These are phyloP conservation scores for Hygrophorus russula DNA, from an alignment of 768 basidiomycete species.

Conservation along the genomic window DNA sequence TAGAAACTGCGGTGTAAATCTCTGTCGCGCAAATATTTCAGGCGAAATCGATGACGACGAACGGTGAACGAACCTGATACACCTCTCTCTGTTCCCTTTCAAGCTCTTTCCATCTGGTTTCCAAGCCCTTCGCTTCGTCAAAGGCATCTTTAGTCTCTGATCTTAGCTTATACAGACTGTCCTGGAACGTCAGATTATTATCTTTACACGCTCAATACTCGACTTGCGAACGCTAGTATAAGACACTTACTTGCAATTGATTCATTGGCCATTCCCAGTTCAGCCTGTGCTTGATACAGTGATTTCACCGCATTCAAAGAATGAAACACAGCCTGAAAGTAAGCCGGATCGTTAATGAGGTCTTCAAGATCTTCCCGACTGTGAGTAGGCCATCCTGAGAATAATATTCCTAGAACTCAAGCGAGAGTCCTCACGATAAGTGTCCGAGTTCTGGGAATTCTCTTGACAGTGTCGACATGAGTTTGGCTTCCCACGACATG, in stretches of 20 bases:
- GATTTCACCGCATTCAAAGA: conserved; percentile 63
- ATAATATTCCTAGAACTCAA: neutral
- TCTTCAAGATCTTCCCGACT: conserved; percentile 91
- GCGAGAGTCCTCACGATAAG: conserved; percentile 43
- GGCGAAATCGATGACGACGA: neutral
- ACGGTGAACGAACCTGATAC: conserved; percentile 54
- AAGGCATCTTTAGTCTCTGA: conserved; percentile 81
- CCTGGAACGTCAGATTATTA: conserved; percentile 67
- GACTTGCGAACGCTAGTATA: neutral
- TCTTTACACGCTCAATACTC: conserved; percentile 28
- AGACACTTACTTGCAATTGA: conserved; percentile 65
- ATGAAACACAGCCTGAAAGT: conserved; percentile 85
- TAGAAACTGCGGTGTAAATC: conserved; percentile 79
- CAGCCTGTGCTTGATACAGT: conserved; percentile 65
- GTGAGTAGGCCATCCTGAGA: conserved; percentile 6
- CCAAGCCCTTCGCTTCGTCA: conserved; percentile 73
- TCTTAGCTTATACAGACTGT: conserved; percentile 62
- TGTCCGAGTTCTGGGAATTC: conserved; percentile 69
- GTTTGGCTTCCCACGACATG: conserved; percentile 1
- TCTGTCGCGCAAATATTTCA: conserved; percentile 30
- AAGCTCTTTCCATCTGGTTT: conserved; percentile 75
- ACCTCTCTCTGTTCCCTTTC: conserved; percentile 83
- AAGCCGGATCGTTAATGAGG: conserved; percentile 64
- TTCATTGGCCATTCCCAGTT: conserved; percentile 77
- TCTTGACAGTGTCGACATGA: conserved; percentile 35